Evolutionary conservation across 805 yeast genomes (phyloP).

Genomic region (Candida nemodendra): DNA sequence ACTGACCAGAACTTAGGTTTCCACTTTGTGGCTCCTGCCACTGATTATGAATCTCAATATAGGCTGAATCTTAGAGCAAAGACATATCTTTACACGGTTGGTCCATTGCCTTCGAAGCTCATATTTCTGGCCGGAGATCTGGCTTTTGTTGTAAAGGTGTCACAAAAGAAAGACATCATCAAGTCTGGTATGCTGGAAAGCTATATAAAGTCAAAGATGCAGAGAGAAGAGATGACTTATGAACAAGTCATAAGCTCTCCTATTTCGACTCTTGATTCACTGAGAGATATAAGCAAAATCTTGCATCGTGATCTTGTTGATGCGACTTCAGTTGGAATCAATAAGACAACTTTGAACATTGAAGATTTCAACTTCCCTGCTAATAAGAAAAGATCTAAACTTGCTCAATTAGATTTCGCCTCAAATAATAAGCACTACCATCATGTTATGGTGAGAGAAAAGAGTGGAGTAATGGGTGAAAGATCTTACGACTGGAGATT

Average conservation of each 20-base stretch:
- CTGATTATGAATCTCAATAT: slow-evolving; percentile 36
- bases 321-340: slow-evolving; percentile 20
- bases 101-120: slow-evolving; percentile 44
- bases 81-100: slow-evolving; percentile 42
- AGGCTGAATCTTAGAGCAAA: slow-evolving; percentile 39
- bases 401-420: slow-evolving; percentile 33
- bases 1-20: slow-evolving; percentile 23
- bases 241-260: slow-evolving; percentile 33
- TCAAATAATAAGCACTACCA: slow-evolving; percentile 33
- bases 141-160: slow-evolving; percentile 37
- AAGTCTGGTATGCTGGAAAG: slow-evolving; percentile 35
- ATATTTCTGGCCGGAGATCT: slow-evolving; percentile 42
- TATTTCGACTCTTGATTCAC: slow-evolving; percentile 25
- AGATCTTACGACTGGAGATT: slow-evolving; percentile 66
- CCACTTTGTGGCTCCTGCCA: slow-evolving; percentile 27
- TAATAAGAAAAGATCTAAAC: slow-evolving; percentile 28
- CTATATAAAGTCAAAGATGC: slow-evolving; percentile 32
- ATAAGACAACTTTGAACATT: slow-evolving; percentile 18
- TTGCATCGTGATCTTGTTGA: slow-evolving; percentile 32
- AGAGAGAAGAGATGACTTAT: slow-evolving; percentile 18
- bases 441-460: slow-evolving; percentile 30
- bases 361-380: slow-evolving; percentile 28
- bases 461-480: slow-evolving; percentile 30
- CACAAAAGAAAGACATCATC: slow-evolving; percentile 30
- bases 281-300: slow-evolving; percentile 27